Conservation (phyloP, 805 yeast species). For the Saccharomycopsis sp. region DNA sequence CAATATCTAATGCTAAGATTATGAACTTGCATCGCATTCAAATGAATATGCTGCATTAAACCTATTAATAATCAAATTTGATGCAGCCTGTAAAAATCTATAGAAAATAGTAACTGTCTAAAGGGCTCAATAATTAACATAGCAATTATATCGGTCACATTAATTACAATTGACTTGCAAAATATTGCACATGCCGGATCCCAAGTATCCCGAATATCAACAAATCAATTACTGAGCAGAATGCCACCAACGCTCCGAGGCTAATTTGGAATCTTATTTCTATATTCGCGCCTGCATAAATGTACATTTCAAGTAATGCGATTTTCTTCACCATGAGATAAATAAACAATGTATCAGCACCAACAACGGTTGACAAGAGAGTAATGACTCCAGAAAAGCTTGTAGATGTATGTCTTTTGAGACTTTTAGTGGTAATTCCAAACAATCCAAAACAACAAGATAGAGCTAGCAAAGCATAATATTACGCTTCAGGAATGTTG, state of each 20-base stretch:
- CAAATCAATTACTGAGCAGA: neutral
- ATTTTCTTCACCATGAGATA: neutral
- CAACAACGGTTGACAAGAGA: neutral
- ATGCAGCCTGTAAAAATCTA: neutral
- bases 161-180: too few relatives aligned
- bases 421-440: neutral
- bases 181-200: neutral
- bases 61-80: too few relatives aligned
- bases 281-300: neutral
- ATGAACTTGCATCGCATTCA: too few relatives aligned
- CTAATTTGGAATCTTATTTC: slow-evolving; percentile 10
- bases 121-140: neutral
- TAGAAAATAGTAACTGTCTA: neutral
- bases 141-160: neutral
- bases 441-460: neutral
- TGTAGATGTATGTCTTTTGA: neutral
- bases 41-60: too few relatives aligned
- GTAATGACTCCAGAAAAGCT: neutral
- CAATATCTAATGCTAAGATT: too few relatives aligned
- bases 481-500: neutral
- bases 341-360: neutral
- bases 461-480: neutral
- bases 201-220: neutral
- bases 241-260: neutral
- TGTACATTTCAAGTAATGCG: neutral